Evolutionary conservation across 106 monocot species (phyloP), one percentile per base, ranked within the genome.

Genomic region (Dendrobium huoshanense): DNA sequence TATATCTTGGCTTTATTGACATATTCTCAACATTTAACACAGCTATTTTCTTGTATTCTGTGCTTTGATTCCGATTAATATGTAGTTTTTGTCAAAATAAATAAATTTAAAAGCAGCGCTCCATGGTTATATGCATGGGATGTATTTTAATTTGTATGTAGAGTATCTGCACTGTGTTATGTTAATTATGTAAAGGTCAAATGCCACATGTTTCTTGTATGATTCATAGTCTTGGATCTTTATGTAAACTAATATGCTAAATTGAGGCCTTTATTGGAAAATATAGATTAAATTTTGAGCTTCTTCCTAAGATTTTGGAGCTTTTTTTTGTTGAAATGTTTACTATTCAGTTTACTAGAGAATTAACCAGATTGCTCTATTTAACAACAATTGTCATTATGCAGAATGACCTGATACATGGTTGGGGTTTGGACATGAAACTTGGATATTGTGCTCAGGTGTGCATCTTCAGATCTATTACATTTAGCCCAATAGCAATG

Each of bases 391-490:
- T 19, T 22, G 22, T 61, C 22, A n/a, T 31, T 81, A 42, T 91
- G 81, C 89, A 95, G 92, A 95, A 95, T 89, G 95, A 95, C 80
- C 77, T 95, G 83, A 91, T 95, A 77, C 95, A 93, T 88, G 95
- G 95, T 72, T 95, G 95, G 95, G 95, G 95, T 19, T 82, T 95
- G 87, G 95, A 95, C 82, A 95, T 95, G 95, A 95, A 91, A 80
- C 87, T 95, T 85, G 95, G 95, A 77, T 95, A 93, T 75, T 95
- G 95, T 84, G 92, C 95, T 79, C 95, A 95, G 95, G 95, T 93
- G 55, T 41, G 18, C 33, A 74, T 74, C 74, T 74, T 41, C 13
- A 43, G 6, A 43, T 41, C 74, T 19, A 43, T 74, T 43, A 43
- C 40, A 43, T 42, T 33, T 74, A 41, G 5, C 33, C 41, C 20